These are phyloP conservation scores for Kodamaea fukazawae DNA, from an alignment of 805 yeast genomes.

Conservation along the genomic window DNA sequence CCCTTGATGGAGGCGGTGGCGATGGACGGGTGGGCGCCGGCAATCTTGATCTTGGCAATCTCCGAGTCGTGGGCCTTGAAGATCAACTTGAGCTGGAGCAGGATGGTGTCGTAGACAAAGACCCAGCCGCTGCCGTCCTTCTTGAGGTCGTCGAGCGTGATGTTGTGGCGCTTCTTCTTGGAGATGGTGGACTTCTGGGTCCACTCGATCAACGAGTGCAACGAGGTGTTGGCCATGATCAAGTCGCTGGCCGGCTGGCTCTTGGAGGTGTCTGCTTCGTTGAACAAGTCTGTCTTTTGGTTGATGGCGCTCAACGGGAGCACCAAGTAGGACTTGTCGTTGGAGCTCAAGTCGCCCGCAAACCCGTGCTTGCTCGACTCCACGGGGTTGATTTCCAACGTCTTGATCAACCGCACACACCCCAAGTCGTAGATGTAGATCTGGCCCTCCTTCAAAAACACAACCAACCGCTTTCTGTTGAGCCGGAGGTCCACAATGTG, in stretches of 20 bases:
- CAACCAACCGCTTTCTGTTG: slow-evolving; percentile 79
- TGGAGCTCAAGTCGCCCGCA: slow-evolving; percentile 36
- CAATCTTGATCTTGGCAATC: slow-evolving; percentile 30
- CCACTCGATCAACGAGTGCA: slow-evolving; percentile 23
- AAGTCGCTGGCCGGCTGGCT: slow-evolving; percentile 15
- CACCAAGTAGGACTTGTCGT: slow-evolving; percentile 34
- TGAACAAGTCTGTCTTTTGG: slow-evolving; percentile 33
- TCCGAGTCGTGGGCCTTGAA: slow-evolving; percentile 41
- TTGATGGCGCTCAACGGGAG: slow-evolving; percentile 30
- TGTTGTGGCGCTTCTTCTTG: slow-evolving; percentile 9
- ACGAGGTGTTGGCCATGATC: slow-evolving; percentile 11
- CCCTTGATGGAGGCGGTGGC: slow-evolving; percentile 45
- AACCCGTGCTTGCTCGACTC: slow-evolving; percentile 14
- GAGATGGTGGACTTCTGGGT: slow-evolving; percentile 20
- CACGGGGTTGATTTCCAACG: slow-evolving; percentile 27
- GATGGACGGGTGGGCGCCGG: slow-evolving; percentile 25
- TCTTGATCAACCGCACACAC: slow-evolving; percentile 71
- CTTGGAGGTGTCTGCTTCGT: slow-evolving; percentile 12
- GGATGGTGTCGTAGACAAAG: slow-evolving; percentile 38
- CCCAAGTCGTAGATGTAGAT: slow-evolving; percentile 86
- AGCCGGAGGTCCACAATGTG: slow-evolving; percentile 67
- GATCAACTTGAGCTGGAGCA: slow-evolving; percentile 28
- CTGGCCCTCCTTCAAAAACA: slow-evolving; percentile 70
- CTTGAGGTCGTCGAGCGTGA: slow-evolving; percentile 28
- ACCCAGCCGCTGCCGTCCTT: slow-evolving; percentile 36